Evolutionary conservation across 2,329 filamentous ascomycete genomes (phyloP).

Genomic region (Penicillium italicum): DNA sequence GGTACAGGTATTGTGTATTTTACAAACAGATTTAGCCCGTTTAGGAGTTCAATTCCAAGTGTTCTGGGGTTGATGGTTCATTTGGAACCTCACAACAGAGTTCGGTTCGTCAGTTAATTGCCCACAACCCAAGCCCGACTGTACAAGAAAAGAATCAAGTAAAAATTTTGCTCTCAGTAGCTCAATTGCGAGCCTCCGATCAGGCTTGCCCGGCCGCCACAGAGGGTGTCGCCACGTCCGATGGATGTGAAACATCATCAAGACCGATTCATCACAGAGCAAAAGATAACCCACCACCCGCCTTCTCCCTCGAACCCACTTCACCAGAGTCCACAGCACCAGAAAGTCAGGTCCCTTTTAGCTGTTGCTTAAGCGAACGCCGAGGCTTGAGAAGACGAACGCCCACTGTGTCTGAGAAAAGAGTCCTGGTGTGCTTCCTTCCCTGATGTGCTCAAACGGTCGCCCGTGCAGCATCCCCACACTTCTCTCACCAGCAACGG

Average conservation of each 20-base stretch:
- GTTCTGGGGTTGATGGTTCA: too few species aligned
- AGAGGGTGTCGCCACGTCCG: conserved; percentile 7
- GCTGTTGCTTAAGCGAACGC: conserved; percentile 3
- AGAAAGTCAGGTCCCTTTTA: background rate
- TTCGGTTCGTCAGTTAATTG: too few species aligned
- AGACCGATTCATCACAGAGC: conserved; percentile 3
- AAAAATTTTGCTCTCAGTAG: background rate
- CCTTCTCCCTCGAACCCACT: conserved; percentile 3
- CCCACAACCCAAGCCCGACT: background rate
- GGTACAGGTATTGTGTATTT: too few species aligned
- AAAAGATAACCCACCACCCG: background rate
- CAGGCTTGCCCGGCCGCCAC: conserved; percentile 5
- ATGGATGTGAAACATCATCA: conserved; percentile 7
- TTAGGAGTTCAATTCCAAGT: too few species aligned
- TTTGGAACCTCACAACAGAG: too few species aligned
- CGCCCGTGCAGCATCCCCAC: conserved; percentile 2
- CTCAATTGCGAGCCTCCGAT: conserved; percentile 4
- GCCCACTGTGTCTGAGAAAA: conserved; percentile 9
- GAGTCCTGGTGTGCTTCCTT: conserved; percentile 1
- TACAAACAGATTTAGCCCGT: too few species aligned
- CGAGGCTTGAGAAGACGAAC: conserved; percentile 8
- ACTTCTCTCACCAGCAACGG: conserved; percentile 1
- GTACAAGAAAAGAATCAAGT: background rate
- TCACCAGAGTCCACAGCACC: conserved; percentile 5
- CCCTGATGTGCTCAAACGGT: conserved; percentile 3